Percentiles rank a stretch among this genome's conserved stretches.
These are phyloP conservation scores for Triticum aestivum DNA, from an alignment of 176 grass and related monocot genomes.

Conservation along the genomic window DNA sequence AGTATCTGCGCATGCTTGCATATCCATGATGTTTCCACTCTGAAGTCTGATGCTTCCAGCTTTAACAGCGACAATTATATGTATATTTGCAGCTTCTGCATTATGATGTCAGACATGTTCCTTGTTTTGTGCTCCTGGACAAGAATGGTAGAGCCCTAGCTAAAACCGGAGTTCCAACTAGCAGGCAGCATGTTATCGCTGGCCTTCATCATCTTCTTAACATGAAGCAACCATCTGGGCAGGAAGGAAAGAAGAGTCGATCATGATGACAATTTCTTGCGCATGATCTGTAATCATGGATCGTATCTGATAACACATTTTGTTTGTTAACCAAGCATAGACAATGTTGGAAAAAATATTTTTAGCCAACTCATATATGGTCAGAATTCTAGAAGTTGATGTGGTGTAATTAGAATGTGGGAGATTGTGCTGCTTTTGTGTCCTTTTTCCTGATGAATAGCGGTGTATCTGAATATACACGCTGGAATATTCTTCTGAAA, in stretches of 20 bases:
- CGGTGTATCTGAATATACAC: no score
- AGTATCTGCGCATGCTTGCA: neutral
- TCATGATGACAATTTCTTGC: conserved; percentile 31
- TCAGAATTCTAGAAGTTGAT: neutral
- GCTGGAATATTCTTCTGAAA: neutral
- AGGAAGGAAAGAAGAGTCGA: conserved; percentile 19
- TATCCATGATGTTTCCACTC: neutral
- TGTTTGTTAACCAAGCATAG: conserved; percentile 1
- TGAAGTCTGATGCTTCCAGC: neutral
- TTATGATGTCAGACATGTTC: conserved; percentile 88
- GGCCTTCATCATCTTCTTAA: conserved; percentile 84
- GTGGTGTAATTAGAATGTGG: conserved; percentile 8
- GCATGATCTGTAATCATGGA: neutral
- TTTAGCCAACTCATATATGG: neutral
- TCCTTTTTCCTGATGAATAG: no score
- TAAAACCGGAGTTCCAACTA: conserved; percentile 83
- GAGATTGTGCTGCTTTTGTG: neutral
- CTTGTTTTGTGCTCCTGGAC: conserved; percentile 96
- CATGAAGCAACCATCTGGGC: conserved; percentile 42
- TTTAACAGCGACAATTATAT: conserved; percentile 13
- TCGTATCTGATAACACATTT: neutral
- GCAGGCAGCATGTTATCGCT: conserved; percentile 74
- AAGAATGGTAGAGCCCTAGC: conserved; percentile 77
- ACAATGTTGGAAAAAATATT: neutral
- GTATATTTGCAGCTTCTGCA: conserved; percentile 70